Base-by-base conservation (phyloP, 108 stramenopile genomes). In the Mayamaea pseudoterrestris region DNA sequence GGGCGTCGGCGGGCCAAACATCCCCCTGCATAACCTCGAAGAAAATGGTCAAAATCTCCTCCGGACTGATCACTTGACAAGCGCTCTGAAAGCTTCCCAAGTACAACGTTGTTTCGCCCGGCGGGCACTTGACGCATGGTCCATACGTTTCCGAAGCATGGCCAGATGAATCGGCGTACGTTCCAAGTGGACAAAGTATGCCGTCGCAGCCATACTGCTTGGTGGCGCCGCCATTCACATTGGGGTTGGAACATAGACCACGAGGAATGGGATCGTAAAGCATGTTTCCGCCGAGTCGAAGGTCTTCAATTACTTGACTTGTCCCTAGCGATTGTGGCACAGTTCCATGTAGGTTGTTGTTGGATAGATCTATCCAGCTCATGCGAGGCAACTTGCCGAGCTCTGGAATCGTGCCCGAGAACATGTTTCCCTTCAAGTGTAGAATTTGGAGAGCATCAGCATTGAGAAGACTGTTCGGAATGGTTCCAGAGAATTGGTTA, bases 361-460 rank as follows among this genome's bases (percentile, higher is more conserved):
- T 21, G 3, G 71, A 74, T 11, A 71, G 53, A 51, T 80, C 79
- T 25, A 80, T 50, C 79, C 79, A 80, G 22, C 57, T 40, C 5
- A 80, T 32, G 31, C 43, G 41, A 8, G 68, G 62, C 25, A 76
- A 26, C 14, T 58, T 27, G 8, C 70, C 80, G 39, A 74, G 50
- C 1, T 55, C 32, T 13, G 73, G 63, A 18, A 81, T 47, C 1
- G 72, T 73, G 7, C 79, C 80, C 9, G 68, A 61, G 6, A 80
- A 37, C 4, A 26, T 43, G 47, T 76, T 76, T n/a, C 49, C 58
- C 29, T 81, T 76, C 18, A 66, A 25, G 57, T 76, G 80, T 14
- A 81, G 47, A 28, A 81, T 74, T 44, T 81, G 74, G 14, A 81
- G 57, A 8, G 32, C 39, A 26, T 24, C 27, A 12, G 65, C 18